These are phyloP conservation scores for Yarrowia yakushimensis DNA, from an alignment of 805 yeast genomes.

Conservation along the genomic window DNA sequence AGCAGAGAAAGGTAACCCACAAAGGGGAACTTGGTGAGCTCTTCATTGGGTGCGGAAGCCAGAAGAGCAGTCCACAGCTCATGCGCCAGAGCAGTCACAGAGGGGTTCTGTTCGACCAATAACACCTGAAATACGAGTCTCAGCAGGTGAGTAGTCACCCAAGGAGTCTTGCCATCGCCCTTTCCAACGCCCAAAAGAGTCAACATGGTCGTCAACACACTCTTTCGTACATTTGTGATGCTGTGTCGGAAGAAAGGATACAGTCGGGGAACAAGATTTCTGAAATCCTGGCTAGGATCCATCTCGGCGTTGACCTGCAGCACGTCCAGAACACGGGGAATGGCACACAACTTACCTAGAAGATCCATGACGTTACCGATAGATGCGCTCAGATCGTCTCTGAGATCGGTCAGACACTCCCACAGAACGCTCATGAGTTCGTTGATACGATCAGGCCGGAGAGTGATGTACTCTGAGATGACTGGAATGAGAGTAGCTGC, in stretches of 20 bases:
- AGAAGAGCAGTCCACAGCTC: conserved; percentile 59
- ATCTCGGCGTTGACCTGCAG: conserved; percentile 59
- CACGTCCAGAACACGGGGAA: conserved; percentile 67
- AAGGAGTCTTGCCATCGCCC: conserved; percentile 46
- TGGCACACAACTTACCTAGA: conserved; percentile 80
- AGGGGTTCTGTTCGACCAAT: conserved; percentile 80
- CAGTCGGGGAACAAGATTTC: conserved; percentile 77
- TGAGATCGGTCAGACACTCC: conserved; percentile 77
- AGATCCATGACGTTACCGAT: conserved; percentile 96
- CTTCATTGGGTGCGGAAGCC: conserved; percentile 26
- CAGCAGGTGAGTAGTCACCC: conserved; percentile 75
- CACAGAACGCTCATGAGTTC: conserved; percentile 68
- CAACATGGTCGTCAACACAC: conserved; percentile 74
- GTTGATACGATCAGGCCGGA: conserved; percentile 49
- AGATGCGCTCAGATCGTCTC: conserved; percentile 91
- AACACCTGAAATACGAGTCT: conserved; percentile 82
- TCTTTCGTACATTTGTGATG: conserved; percentile 81
- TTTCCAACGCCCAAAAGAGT: conserved; percentile 60
- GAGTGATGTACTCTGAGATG: conserved; percentile 75
- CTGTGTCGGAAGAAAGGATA: conserved; percentile 94
- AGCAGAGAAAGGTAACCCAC: conserved; percentile 48
- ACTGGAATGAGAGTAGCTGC: conserved; percentile 92
- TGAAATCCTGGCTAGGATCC: conserved; percentile 56
- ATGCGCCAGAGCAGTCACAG: conserved; percentile 61
- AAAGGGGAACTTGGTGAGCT: conserved; percentile 31